Evolutionary conservation across 768 basidiomycete species (phyloP).

Genomic region (Amanita molliuscula): DNA sequence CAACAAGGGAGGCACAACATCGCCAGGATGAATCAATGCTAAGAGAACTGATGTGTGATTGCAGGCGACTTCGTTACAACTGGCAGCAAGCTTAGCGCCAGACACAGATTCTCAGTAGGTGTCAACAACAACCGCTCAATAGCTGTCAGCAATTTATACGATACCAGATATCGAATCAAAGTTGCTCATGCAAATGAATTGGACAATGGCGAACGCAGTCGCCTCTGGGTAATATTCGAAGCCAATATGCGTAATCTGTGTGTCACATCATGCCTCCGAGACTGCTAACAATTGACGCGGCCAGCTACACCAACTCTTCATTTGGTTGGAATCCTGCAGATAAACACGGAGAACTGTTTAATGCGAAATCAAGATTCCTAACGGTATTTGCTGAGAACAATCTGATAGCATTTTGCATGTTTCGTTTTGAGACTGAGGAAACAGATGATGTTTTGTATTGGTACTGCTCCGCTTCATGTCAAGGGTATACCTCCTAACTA

Average conservation of each 20-base stretch:
- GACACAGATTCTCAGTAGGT: not conserved
- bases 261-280: conserved; percentile 7
- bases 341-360: conserved; percentile 54
- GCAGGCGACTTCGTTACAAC: conserved; percentile 3
- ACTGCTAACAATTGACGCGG: not conserved
- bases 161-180: not conserved
- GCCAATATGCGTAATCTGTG: conserved; percentile 47
- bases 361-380: conserved; percentile 50
- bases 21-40: not conserved
- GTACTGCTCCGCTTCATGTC: conserved; percentile 23
- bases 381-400: conserved; percentile 21
- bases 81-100: not conserved
- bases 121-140: too few species aligned
- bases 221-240: conserved; percentile 46
- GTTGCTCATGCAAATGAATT: conserved; percentile 1
- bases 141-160: not conserved
- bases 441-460: conserved; percentile 58
- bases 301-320: conserved; percentile 44
- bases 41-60: not conserved
- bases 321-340: conserved; percentile 54
- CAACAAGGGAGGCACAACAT: not conserved
- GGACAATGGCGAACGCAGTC: conserved; percentile 19
- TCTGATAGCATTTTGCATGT: conserved; percentile 39
- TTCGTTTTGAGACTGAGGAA: conserved; percentile 68
- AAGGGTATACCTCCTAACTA: not conserved